Evolutionary conservation across 2,329 filamentous ascomycete genomes (phyloP).

Genomic region (Sarocladiaceae sp.): DNA sequence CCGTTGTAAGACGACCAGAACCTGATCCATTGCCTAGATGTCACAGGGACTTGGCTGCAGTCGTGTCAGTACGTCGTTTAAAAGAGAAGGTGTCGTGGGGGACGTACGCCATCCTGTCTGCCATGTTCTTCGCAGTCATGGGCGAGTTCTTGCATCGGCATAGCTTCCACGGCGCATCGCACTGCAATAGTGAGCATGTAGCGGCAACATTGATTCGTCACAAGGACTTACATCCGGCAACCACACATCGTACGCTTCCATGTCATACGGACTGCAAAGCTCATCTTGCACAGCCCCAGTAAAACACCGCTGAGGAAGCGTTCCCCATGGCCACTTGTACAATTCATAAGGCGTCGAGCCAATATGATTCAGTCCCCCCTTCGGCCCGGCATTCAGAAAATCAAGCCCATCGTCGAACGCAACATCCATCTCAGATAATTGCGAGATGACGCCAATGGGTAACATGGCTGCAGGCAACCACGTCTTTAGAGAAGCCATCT

Average conservation of each 20-base stretch:
- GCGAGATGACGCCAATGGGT: background rate
- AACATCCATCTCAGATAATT: background rate
- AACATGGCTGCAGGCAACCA: background rate
- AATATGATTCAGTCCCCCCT: background rate
- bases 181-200: background rate
- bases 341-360: background rate
- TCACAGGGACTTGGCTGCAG: background rate
- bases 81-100: background rate
- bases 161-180: background rate
- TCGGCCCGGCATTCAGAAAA: background rate
- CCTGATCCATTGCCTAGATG: background rate
- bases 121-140: background rate
- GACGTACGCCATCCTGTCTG: constrained; percentile 1
- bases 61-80: background rate
- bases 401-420: background rate
- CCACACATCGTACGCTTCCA: constrained; percentile 6
- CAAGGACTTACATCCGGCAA: constrained; percentile 3
- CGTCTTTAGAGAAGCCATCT: background rate
- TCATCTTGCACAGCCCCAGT: background rate
- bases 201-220: background rate
- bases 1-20: constrained; percentile 5
- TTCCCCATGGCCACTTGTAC: constrained; percentile 4
- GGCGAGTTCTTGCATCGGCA: constrained; percentile 5
- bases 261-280: constrained; percentile 1
- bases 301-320: background rate